Base-by-base conservation (phyloP, 164 flowering plant species). In the Piper longum region DNA sequence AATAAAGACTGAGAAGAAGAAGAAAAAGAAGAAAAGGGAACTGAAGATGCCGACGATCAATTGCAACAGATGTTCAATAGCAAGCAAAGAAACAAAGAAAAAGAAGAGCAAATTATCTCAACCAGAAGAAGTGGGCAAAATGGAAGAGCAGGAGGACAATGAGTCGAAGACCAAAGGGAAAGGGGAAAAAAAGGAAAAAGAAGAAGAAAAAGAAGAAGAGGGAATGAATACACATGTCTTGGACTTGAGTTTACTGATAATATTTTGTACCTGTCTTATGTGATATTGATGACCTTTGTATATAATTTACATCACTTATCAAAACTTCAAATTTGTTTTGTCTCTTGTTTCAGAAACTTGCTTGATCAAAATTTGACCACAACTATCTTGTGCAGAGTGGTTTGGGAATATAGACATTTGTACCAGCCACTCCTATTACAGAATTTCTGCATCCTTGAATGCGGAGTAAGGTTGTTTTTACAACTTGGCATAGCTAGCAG, bases 191-290 rank as follows among this genome's bases (percentile, higher is more conserved):
- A 6, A 62, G 36, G 36, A 26, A 14, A 80, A 78, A 52, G 39
- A 70, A 7, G 66, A 75, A 79, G 67, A 75, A 83, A 54, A 75
- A 79, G 44, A 75, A 83, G 41, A 79, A 79, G 78, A 81, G 80
- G 70, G 78, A 78, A 71, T 57, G 60, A 57, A 14, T 48, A 12
- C 3, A 12, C 36, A 26, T 9, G 52, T 14, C 36, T 26, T 26
- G 36, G 36, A 26, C 1, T 26, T 26, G 36, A 14, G 52, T 48
- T 48, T 48, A 48, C 52, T 5, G 52, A 48, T 48, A 48, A 9
- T 48, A 0, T 48, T 48, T 12, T 48, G 14, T 48, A 14, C 52
- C 12, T 9, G 4, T 48, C 52, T 8, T 48, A 2, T 48, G 11
- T 44, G 11, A 14, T 26, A 48, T 0, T 14, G 3, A 14, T 48